A percentile compares a stretch with the other conserved stretches of the same genome.
phyloP scores from a whole-genome alignment of 495 filamentous ascomycete species.

The Talaromyces borbonicus region DNA sequence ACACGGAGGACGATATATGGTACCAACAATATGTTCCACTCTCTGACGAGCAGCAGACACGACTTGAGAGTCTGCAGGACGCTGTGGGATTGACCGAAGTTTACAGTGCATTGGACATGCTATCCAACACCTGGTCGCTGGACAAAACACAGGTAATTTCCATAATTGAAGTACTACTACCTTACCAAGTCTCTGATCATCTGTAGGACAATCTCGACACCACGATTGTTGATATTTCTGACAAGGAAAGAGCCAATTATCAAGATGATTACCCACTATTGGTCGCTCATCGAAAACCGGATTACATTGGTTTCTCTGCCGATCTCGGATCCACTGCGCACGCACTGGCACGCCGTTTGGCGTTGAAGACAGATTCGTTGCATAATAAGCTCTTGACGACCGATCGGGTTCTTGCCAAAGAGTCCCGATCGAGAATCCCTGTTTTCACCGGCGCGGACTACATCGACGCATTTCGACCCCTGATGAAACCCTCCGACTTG shows the following conservation, averaged over 20 bases:
- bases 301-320: constrained; percentile 31
- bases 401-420: constrained; percentile 17
- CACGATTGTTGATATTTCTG: constrained; percentile 46
- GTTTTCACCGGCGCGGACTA: constrained; percentile 14
- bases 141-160: constrained; percentile 22
- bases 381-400: constrained; percentile 18
- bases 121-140: constrained; percentile 21
- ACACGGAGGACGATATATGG: neutral
- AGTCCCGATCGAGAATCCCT: constrained; percentile 11
- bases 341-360: constrained; percentile 21
- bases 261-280: constrained; percentile 52
- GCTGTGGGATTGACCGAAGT: constrained; percentile 24
- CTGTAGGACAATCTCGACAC: constrained; percentile 46
- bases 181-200: constrained; percentile 17
- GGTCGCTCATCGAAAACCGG: constrained; percentile 33
- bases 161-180: neutral
- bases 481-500: constrained; percentile 23
- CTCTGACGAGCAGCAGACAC: constrained; percentile 11
- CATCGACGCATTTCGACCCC: constrained; percentile 23
- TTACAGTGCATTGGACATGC: constrained; percentile 30
- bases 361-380: constrained; percentile 19
- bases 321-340: constrained; percentile 27
- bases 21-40: neutral
- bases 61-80: constrained; percentile 18
- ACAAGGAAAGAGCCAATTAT: constrained; percentile 53